These are phyloP conservation scores for Botryosphaeria dothidea DNA, from an alignment of 2,329 filamentous ascomycete genomes.

Conservation along the genomic window DNA sequence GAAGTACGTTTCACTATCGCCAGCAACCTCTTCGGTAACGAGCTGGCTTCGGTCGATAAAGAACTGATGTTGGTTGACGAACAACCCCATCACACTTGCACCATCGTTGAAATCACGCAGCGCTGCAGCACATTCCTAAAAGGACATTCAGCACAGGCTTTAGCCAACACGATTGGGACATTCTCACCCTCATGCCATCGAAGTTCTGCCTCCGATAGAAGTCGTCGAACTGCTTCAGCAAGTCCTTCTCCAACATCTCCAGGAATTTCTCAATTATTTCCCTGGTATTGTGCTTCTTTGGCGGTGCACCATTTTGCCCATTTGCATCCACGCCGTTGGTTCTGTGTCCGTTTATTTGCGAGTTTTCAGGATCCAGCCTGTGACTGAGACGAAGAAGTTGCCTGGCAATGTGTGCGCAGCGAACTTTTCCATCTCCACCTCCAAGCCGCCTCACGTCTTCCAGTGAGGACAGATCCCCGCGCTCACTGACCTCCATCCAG, in stretches of 20 bases:
- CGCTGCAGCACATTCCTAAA: constrained; percentile 80
- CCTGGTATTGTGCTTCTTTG: constrained; percentile 63
- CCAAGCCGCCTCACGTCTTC: constrained; percentile 86
- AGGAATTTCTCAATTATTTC: constrained; percentile 96
- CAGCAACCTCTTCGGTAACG: constrained; percentile 78
- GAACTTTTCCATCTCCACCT: constrained; percentile 86
- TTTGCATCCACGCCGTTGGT: constrained; percentile 49
- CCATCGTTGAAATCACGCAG: constrained; percentile 95
- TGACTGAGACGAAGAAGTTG: constrained; percentile 94
- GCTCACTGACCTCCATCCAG: constrained; percentile 93
- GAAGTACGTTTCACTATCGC: constrained; percentile 60
- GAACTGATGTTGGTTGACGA: constrained; percentile 99
- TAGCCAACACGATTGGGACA: background rate
- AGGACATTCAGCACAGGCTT: background rate
- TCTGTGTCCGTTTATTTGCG: constrained; percentile 29
- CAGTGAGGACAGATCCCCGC: constrained; percentile 80
- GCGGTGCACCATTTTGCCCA: constrained; percentile 37
- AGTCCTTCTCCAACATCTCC: constrained; percentile 91
- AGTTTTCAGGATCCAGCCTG: constrained; percentile 76
- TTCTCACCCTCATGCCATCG: constrained; percentile 78
- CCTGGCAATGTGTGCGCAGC: constrained; percentile 89
- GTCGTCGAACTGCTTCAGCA: constrained; percentile 94
- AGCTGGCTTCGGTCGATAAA: constrained; percentile 96
- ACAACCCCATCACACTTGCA: constrained; percentile 89
- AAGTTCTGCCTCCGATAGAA: constrained; percentile 95